Evolutionary conservation across 345 rosid species (phyloP), one percentile per base, ranked within the genome.

Genomic region (Brassica rapa): DNA sequence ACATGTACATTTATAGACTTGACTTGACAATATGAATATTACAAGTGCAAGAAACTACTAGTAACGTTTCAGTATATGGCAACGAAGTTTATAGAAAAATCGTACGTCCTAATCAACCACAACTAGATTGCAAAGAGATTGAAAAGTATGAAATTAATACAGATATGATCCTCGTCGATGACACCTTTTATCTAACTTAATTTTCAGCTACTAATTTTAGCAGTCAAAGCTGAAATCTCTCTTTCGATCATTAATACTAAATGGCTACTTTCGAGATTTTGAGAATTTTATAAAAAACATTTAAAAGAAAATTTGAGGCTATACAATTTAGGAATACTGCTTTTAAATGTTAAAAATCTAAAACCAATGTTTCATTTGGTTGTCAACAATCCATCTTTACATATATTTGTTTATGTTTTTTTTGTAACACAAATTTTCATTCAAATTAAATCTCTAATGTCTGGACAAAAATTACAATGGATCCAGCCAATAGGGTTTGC

Each of bases 21-120:
- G 73, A 66, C 59, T 51, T 59, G 68, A 72, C 72, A 7, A 43
- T 57, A 1, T 72, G 66, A 65, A 55, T 53, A 2, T 11, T 53
- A 53, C 15, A 63, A 53, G 43, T 9, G 71, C 66, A 27, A 15
- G 2, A 41, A 62, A 24, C 56, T 14, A 63, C 24, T 53, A 62
- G n/a, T 70, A 3, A 15, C 9, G 10, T 35, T 62, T 49, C 55
- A 16, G 49, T 21, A 16, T 35, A 8, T 70, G 4, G 3, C 53
- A 30, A 9, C 25, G 33, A 43, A 24, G 1, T 14, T 14, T 46
- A 14, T 3, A 6, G 2, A 29, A 62, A 49, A 30, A 62, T n/a
- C 25, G 10, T 27, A 27, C 61, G 39, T n/a, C 53, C n/a, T 68
- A 49, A 39, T 21, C 19, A 21, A 32, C 16, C 10, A 2, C 15